Percentiles rank a stretch among this genome's conserved stretches.
Evolutionary conservation across 2,329 filamentous ascomycete genomes (phyloP).

Genomic region (Alternaria alternata): DNA sequence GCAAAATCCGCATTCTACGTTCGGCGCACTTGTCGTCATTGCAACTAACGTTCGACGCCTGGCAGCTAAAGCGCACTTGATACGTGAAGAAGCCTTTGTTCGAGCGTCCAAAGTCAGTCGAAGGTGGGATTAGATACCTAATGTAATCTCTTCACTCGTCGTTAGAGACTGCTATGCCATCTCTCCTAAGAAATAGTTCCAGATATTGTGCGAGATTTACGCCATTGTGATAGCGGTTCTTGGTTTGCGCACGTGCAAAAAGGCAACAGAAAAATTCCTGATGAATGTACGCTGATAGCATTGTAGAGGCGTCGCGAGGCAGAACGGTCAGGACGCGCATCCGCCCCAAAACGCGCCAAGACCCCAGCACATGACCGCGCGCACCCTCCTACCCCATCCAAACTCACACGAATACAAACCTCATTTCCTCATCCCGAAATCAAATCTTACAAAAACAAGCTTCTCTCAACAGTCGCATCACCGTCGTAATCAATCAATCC

Average conservation of each 20-base stretch:
- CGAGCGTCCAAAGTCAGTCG: too few relatives aligned
- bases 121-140: too few relatives aligned
- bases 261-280: neutral
- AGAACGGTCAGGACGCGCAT: neutral
- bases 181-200: neutral
- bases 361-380: slow-evolving; percentile 17
- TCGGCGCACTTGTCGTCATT: too few relatives aligned
- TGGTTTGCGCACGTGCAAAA: fast-evolving
- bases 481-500: slow-evolving; percentile 6
- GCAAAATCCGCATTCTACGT: neutral
- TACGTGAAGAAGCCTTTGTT: too few relatives aligned
- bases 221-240: fast-evolving
- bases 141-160: too few relatives aligned
- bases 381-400: neutral
- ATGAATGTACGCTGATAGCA: too few relatives aligned
- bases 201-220: neutral
- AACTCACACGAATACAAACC: neutral
- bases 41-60: too few relatives aligned
- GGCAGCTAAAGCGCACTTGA: too few relatives aligned
- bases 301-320: neutral
- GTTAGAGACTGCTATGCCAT: too few relatives aligned
- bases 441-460: neutral
- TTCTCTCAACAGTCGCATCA: neutral
- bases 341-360: slow-evolving; percentile 15
- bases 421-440: neutral